A percentile compares a stretch with the other conserved stretches of the same genome.
These are phyloP conservation scores for Dendrostoma leiphaemia DNA, from an alignment of 2,329 filamentous ascomycete genomes.

Conservation along the genomic window DNA sequence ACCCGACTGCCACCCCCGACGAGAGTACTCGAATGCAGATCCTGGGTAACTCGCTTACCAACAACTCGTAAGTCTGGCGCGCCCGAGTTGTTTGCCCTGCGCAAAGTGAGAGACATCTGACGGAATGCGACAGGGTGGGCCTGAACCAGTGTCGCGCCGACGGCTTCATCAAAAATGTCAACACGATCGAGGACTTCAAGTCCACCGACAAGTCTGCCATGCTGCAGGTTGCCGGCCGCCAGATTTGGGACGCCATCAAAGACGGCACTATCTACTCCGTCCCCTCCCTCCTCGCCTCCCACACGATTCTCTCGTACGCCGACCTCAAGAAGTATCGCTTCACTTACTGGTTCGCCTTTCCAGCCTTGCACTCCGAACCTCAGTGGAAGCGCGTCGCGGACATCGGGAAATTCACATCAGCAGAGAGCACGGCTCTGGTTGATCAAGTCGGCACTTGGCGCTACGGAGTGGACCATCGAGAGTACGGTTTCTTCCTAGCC, in stretches of 20 bases:
- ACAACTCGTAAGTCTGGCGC: slow-evolving; percentile 64
- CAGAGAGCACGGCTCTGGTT: slow-evolving; percentile 76
- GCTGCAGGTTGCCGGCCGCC: slow-evolving; percentile 74
- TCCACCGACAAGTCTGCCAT: slow-evolving; percentile 76
- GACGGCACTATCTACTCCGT: slow-evolving; percentile 96
- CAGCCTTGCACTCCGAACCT: slow-evolving; percentile 85
- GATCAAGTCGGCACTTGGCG: slow-evolving; percentile 86
- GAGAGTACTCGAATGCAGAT: slow-evolving; percentile 88
- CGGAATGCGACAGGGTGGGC: slow-evolving; percentile 52
- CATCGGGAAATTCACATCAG: slow-evolving; percentile 54
- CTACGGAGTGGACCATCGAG: slow-evolving; percentile 74
- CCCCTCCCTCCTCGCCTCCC: slow-evolving; percentile 86
- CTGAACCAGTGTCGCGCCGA: slow-evolving; percentile 76
- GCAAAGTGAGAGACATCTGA: too few species aligned
- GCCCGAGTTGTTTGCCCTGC: too few species aligned
- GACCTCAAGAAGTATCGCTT: slow-evolving; percentile 98
- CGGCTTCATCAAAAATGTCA: slow-evolving; percentile 93
- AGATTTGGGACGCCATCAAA: slow-evolving; percentile 95
- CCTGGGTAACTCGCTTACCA: slow-evolving; percentile 80
- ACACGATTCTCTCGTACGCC: slow-evolving; percentile 86
- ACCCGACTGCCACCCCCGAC: slow-evolving; percentile 66
- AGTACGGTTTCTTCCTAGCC: slow-evolving; percentile 94
- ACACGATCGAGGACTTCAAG: slow-evolving; percentile 92
- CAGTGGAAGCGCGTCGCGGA: slow-evolving; percentile 67
- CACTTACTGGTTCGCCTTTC: slow-evolving; percentile 97